These are phyloP conservation scores for Sextonia rubra DNA, from an alignment of 164 flowering plant genomes.

Conservation along the genomic window DNA sequence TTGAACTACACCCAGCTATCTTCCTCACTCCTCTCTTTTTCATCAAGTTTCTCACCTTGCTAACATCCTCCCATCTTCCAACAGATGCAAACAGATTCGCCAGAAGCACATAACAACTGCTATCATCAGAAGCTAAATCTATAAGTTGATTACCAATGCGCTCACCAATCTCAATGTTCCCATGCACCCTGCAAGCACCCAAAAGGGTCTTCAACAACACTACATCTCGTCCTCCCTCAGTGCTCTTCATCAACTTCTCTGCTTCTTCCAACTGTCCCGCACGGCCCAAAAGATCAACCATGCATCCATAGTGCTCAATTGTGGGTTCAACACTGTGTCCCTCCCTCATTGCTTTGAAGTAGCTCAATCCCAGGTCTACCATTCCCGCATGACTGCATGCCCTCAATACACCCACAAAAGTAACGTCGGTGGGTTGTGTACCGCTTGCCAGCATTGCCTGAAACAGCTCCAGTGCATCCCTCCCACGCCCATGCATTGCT, in stretches of 20 bases:
- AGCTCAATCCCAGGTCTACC: constrained; percentile 11
- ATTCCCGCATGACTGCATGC: constrained; percentile 11
- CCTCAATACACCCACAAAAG: constrained; percentile 6
- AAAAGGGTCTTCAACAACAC: constrained; percentile 9
- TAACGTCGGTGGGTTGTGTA: constrained; percentile 1
- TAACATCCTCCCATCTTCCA: constrained; percentile 18
- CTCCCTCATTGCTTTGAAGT: constrained; percentile 7
- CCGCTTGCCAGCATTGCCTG: constrained; percentile 2
- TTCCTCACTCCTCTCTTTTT: constrained; percentile 11
- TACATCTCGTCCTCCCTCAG: background rate
- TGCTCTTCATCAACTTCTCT: background rate
- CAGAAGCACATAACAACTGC: constrained; percentile 15
- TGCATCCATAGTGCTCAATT: constrained; percentile 11
- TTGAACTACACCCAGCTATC: constrained; percentile 12
- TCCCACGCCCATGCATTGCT: constrained; percentile 9
- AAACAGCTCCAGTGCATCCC: constrained; percentile 9
- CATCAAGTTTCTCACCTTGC: constrained; percentile 10
- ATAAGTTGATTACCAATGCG: constrained; percentile 5
- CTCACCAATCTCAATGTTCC: constrained; percentile 4
- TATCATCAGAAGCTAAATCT: constrained; percentile 9
- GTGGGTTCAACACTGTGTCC: constrained; percentile 4
- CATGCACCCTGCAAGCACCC: constrained; percentile 12
- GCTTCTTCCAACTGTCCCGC: constrained; percentile 14
- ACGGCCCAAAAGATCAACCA: constrained; percentile 17
- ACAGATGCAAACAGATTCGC: constrained; percentile 15